Conservation (phyloP, 257 asterid species). For the Lantana camara region DNA sequence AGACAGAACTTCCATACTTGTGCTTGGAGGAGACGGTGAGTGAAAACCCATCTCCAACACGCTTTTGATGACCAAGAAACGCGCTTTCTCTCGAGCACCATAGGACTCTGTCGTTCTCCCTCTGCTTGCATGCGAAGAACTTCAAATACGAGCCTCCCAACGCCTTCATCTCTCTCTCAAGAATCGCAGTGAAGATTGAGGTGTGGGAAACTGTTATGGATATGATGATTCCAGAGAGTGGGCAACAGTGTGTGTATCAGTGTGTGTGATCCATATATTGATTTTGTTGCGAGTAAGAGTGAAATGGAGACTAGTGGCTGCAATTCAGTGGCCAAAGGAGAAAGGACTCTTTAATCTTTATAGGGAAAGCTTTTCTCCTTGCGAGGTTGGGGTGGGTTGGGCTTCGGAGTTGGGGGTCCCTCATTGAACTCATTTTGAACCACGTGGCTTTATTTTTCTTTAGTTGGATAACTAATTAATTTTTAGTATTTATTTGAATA, state of each 20-base stretch:
- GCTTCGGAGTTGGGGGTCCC: neutral
- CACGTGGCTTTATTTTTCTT: slow-evolving; percentile 34
- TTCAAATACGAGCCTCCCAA: slow-evolving; percentile 43
- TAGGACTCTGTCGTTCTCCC: slow-evolving; percentile 25
- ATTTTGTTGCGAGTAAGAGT: neutral
- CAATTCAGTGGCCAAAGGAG: slow-evolving; percentile 19
- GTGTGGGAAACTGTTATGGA: neutral
- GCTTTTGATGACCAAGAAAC: slow-evolving; percentile 37
- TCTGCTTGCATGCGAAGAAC: slow-evolving; percentile 34
- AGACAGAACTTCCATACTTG: slow-evolving; percentile 35
- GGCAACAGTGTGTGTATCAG: neutral
- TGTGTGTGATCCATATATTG: slow-evolving; percentile 11
- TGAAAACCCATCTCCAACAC: slow-evolving; percentile 22
- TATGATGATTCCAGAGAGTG: slow-evolving; percentile 7
- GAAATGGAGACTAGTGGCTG: slow-evolving; percentile 31
- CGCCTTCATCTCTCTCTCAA: slow-evolving; percentile 46
- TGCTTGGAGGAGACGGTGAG: slow-evolving; percentile 26
- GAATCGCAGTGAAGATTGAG: neutral
- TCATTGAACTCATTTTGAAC: neutral
- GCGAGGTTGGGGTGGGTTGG: neutral
- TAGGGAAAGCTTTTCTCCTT: neutral
- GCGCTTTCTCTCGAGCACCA: slow-evolving; percentile 25
- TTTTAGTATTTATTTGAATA: too few species aligned
- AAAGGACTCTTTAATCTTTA: neutral
- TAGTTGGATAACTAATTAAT: too few species aligned